Evolutionary conservation across 2,329 filamentous ascomycete species (phyloP).

Genomic region (Diaporthe nobilis): DNA sequence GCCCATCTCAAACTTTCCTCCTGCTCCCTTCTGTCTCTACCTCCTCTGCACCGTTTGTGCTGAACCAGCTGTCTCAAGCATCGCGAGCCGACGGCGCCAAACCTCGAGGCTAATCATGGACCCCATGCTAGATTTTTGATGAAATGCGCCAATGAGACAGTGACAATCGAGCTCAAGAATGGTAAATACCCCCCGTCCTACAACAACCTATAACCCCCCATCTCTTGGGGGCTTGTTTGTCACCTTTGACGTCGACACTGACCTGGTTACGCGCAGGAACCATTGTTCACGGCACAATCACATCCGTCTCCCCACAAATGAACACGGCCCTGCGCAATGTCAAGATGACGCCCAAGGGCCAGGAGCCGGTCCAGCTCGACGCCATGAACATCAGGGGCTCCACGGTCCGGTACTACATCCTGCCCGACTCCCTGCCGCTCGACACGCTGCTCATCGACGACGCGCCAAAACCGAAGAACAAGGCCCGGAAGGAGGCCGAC

Average conservation of each 20-base stretch:
- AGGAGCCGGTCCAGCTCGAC: slow-evolving; percentile 89
- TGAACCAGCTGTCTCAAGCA: slow-evolving; percentile 51
- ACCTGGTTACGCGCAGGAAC: slow-evolving; percentile 72
- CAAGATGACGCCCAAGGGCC: slow-evolving; percentile 93
- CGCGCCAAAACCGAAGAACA: slow-evolving; percentile 98
- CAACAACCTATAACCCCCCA: neutral
- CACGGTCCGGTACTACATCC: slow-evolving; percentile 96
- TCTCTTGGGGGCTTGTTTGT: neutral
- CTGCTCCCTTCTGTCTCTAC: neutral
- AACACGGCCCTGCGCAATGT: slow-evolving; percentile 96
- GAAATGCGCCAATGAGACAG: slow-evolving; percentile 99
- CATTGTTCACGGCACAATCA: slow-evolving; percentile 96
- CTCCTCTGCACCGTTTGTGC: slow-evolving; percentile 41
- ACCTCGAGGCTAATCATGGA: slow-evolving; percentile 49
- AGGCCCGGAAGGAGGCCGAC: slow-evolving; percentile 92
- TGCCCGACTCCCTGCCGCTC: slow-evolving; percentile 93
- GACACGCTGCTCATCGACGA: slow-evolving; percentile 98
- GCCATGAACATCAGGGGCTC: slow-evolving; percentile 97
- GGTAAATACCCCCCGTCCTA: slow-evolving; percentile 66
- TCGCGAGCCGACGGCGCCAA: slow-evolving; percentile 40
- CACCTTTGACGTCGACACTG: neutral
- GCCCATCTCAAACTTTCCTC: slow-evolving; percentile 51
- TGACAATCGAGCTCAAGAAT: slow-evolving; percentile 98
- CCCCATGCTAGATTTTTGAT: slow-evolving; percentile 84
- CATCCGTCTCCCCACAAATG: slow-evolving; percentile 97